Base-by-base conservation (phyloP, 1,284 basidiomycete species). In the Rhizopogon hawkerae region DNA sequence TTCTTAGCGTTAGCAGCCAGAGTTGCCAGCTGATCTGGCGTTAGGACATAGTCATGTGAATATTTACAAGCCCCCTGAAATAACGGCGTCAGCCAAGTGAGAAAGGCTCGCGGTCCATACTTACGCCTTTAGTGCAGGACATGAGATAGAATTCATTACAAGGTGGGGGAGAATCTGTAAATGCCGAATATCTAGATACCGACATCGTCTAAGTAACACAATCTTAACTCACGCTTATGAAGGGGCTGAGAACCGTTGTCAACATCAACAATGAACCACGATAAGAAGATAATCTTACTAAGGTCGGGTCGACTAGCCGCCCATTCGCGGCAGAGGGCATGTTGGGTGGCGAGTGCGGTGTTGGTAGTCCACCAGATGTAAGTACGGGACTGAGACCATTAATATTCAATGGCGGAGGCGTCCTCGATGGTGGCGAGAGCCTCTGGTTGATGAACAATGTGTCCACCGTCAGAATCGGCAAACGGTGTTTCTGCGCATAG, bases 81-180 rank as follows among this genome's bases (percentile, higher is more conserved):
- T 48, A 38, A 50, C 38, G 47, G 55, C 41, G n/a, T 59, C 35
- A 54, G 49, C 24, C 41, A 23, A 44, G 33, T 24, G 35, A n/a
- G 24, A 39, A 1, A 33, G 18, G 5, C 39, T 35, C n/a, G 38
- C 2, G 13, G 33, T 44, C 5, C 16, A 11, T 1, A 67, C 77
- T 62, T 60, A 85, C 85, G 62, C 81, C 83, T 71, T 87, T 88
- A 46, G 82, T 83, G 65, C 85, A 89, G 37, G 72, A 76, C 79
- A 87, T 83, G 59, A 89, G 67, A 68, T 89, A 86, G 61, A 79
- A 75, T 67, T 89, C 81, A 58, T 89, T 89, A 70, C 85, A 89
- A 13, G 85, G 86, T 7, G 86, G 85, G 33, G 86, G 85, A 48
- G 62, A 59, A 52, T 64, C 58, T 66, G 51, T 45, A 50, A 18